Base-by-base conservation (phyloP, 768 basidiomycete species). In the Boletus subparvulus region DNA sequence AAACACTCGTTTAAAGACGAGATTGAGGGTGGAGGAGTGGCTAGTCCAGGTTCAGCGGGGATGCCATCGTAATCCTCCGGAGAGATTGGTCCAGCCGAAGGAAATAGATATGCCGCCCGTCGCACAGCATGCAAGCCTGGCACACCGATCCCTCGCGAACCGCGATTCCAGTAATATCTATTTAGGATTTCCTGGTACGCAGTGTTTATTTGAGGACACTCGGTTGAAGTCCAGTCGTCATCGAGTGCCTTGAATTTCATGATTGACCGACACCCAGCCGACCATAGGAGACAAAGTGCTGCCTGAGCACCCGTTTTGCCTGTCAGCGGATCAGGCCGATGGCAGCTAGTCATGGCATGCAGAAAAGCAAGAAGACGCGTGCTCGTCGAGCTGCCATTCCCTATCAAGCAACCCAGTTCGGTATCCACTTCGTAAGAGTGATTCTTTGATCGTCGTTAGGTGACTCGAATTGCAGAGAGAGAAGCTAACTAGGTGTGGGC, bases 251-350 rank as follows among this genome's bases (percentile, higher is more conserved):
- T 60, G 13, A 76, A 63, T 32, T 54, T 59, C 66, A 75, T 71
- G 51, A 79, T 78, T 2, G 80, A 78, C 37, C 62, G 66, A 35
- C 65, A 73, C 42, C 44, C 44, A n/a, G 26, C 16, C 17, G 19
- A 11, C 44, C 9, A 12, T 45, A 17, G 2, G 28, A 45, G 28
- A 26, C 11, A n/a, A 8, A 45, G 24, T 30, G 28, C 43, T 4
- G 17, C 43, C 4, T 45, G 19, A 1, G 16, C 26, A 28, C 43
- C 26, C 6, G 26, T 45, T 28, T n/a, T 45, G 26, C 43, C 43
- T 17, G 43, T 45, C 14, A 45, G 17, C 6, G 43, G 24, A 28
- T 45, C 44, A 8, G 26, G 44, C 10, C 28, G 16, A 30, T n/a
- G 16, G 16, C 14, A 30, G 28, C 16, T 30, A 26, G 44, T 45